Base-by-base conservation (phyloP, 2,329 filamentous ascomycete species). In the Ambrosiella xylebori region DNA sequence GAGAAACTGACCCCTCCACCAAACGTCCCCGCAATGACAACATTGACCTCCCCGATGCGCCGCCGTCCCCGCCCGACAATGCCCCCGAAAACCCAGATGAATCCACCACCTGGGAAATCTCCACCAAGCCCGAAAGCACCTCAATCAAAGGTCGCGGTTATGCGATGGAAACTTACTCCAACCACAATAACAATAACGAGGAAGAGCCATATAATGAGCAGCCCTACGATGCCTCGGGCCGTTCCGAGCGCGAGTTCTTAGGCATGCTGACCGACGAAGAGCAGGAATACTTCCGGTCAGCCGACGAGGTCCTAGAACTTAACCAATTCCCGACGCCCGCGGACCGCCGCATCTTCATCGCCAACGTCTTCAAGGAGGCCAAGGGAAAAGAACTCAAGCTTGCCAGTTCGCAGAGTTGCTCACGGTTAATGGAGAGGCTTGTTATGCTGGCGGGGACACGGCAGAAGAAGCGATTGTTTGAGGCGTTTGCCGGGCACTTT, bases 301-400 rank as follows among this genome's bases (percentile, higher is more conserved):
- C 90, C 57, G 90, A 94, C 73, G 86, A 94, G 68, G 77, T 94
- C 71, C 82, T 98, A 61, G 90, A 95, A 69, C 71, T 88, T 64
- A 93, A 97, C 71, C 82, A 91, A 68, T 97, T 97, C 68, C 80
- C 79, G 45, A 82, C 83, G 44, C 69, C 80, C 56, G 88, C 95
- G 64, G 85, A 89, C 64, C 78, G 83, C 59, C 73, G 75, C 57
- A 65, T 85, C 54, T 89, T 88, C 65, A 70, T 97, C 52, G 81
- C 84, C 61, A 94, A 85, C 68, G 86, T 97, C 56, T 95, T 86
- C 71, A 77, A 79, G 63, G 91, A 97, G 71, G 89, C 90, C 0
- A 76, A 82, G 61, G 89, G 88, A 61, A 97, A 97, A 71, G 93
- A 97, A 70, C 75, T 98, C 66, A 98, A 97, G 75, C 80, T 98